A percentile compares a stretch with the other conserved stretches of the same genome.
Evolutionary conservation across 495 filamentous ascomycete species (phyloP).

Genomic region (Parathielavia hyrcaniae): DNA sequence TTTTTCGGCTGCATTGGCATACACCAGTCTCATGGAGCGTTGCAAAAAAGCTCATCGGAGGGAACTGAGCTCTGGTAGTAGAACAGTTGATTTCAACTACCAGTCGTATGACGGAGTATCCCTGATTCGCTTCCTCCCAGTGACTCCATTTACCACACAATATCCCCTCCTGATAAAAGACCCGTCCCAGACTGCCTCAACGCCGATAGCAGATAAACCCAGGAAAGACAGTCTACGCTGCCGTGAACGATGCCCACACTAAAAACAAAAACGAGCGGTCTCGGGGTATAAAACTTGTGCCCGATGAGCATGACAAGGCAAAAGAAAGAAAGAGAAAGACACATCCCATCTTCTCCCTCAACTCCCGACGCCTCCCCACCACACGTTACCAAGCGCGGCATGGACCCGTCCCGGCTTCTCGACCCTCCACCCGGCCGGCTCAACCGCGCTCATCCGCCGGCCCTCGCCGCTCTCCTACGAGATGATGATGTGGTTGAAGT

Average conservation of each 20-base stretch:
- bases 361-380: not conserved
- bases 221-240: not conserved
- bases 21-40: not conserved
- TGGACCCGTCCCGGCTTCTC: not conserved
- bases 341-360: not conserved
- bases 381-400: not conserved
- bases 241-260: not conserved
- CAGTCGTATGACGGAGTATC: constrained; percentile 11
- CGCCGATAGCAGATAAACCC: not conserved
- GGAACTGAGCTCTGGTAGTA: not conserved
- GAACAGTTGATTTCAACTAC: constrained; percentile 1
- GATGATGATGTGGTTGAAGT: constrained; percentile 77
- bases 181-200: not conserved
- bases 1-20: not conserved
- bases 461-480: constrained; percentile 36
- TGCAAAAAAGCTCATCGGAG: not conserved
- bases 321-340: not conserved
- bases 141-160: constrained; percentile 15
- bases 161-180: not conserved
- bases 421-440: constrained; percentile 10
- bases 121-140: constrained; percentile 15
- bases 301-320: not conserved
- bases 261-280: not conserved
- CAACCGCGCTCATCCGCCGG: constrained; percentile 3
- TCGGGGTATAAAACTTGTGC: not conserved